Base-by-base conservation (phyloP, 768 basidiomycete genomes). In the Mrakia gelida region DNA sequence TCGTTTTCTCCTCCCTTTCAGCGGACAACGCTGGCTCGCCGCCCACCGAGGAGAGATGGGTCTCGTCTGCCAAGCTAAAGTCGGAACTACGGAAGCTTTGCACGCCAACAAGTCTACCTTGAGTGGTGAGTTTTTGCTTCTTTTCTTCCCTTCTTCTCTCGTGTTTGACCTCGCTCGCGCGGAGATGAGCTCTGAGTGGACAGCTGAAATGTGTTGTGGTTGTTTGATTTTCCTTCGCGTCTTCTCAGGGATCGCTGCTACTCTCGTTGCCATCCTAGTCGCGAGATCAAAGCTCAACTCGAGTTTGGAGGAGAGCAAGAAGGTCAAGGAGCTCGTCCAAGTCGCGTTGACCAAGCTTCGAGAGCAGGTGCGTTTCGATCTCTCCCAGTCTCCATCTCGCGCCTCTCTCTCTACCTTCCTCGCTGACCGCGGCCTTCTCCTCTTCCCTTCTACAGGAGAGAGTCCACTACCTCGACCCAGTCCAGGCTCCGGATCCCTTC, bases 391-490 rank as follows among this genome's bases (percentile, higher is more conserved):
- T 49, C 45, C 15, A 2, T 16, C 45, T 49, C 45, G 8, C 15
- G 7, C 15, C 45, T 49, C 45, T 49, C 41, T 52, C 49, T 18
- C 15, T 13, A 16, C 49, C 15, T 21, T 52, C 18, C 16, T 52
- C 49, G 15, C 49, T 52, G 9, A 52, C 49, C 7, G 11, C 38
- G 45, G 2, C 7, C 18, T 0, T 52, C 49, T 18, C 1, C 7
- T 52, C 49, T 5, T 52, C 4, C 18, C 2, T 18, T 52, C 49
- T 18, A 38, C 73, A 79, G 75, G 74, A 75, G 15, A 43, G 78
- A 76, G 89, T 90, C 4, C 89, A 96, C 84, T 89, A 94, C 84
- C 89, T 89, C 81, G 93, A 94, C 83, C 92, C 93, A 21, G 89
- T 92, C 80, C 89, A 87, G 77, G 87, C 89, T 54, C 89, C 92